Base-by-base conservation (phyloP, 352 stramenopile species). In the Phytophthora colocasiae region DNA sequence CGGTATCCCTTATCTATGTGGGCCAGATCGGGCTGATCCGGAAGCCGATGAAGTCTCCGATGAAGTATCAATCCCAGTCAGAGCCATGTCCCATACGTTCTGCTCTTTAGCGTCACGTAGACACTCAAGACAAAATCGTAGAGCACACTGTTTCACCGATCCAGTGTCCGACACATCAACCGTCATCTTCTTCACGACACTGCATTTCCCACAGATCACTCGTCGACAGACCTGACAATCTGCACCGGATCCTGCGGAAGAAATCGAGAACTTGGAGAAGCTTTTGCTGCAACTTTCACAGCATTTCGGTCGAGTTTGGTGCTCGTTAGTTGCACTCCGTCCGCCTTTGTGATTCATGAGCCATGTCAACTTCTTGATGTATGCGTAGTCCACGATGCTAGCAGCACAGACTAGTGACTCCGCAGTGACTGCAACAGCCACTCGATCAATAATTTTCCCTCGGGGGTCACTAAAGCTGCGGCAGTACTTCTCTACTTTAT, bases 101-200 rank as follows among this genome's bases (percentile, higher is more conserved):
- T 70, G 43, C 9, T 79, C 62, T 61, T 84, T 85, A 38, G 73
- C 74, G 48, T 84, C 72, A 8, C 85, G 54, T 1, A 88, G 24
- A 58, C 81, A 90, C 9, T 38, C 63, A n/a, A 83, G 63, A 44
- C 78, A 90, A 49, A 87, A 90, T 8, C 76, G 69, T 34, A 87
- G 54, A 14, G 71, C 27, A 5, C 66, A 68, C 15, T 85, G 75
- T 17, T 63, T 70, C 8, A 80, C 61, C 17, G 58, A 46, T 0
- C 50, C 63, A n/a, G 79, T 66, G 5, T 48, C 12, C 4, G 73
- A 67, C 7, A 87, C 61, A 46, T 90, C 77, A 14, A 90, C 60
- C 1, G 79, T 79, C 57, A 88, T 73, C 15, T 82, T 82, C 60
- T 88, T 88, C 24, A 80, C 45, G 2, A 90, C 75, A 6, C 70